Percentiles rank a stretch among this genome's conserved stretches.
Conservation (phyloP, 371 early-diverging fungal genomes). For the Circinella umbellata region DNA sequence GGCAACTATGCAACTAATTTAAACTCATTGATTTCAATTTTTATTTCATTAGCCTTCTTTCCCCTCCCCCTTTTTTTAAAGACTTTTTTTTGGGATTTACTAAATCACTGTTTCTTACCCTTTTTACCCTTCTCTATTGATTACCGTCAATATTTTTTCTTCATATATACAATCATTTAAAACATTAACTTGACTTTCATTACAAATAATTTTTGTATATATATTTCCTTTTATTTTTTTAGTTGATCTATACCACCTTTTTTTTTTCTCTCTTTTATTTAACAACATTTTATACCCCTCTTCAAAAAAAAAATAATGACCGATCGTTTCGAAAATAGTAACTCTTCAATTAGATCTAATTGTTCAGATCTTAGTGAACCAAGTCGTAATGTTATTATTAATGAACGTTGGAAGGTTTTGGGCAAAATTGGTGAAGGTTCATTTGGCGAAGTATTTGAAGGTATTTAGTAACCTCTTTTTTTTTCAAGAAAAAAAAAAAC, state of each 20-base stretch:
- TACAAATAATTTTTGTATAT: not conserved
- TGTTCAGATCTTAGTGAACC: conserved; percentile 41
- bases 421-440: conserved; percentile 71
- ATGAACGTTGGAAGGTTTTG: conserved; percentile 58
- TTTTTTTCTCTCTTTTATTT: not conserved
- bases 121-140: no score
- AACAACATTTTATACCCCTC: not conserved
- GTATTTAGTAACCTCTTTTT: conserved; percentile 23
- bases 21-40: no score
- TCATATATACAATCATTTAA: no score
- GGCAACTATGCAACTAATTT: no score
- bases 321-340: not conserved
- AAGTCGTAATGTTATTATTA: conserved; percentile 54
- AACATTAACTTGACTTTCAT: no score
- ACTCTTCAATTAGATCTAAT: conserved; percentile 33
- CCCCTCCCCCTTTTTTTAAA: no score
- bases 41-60: no score
- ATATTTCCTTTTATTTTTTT: not conserved
- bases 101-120: no score
- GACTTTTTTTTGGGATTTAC: no score
- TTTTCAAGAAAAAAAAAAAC: no score
- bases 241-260: not conserved
- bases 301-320: not conserved
- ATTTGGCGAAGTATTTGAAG: conserved; percentile 70
- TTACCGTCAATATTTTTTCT: no score